These are phyloP conservation scores for Albophoma yamanashiensis DNA, from an alignment of 2,329 filamentous ascomycete species.

Conservation along the genomic window DNA sequence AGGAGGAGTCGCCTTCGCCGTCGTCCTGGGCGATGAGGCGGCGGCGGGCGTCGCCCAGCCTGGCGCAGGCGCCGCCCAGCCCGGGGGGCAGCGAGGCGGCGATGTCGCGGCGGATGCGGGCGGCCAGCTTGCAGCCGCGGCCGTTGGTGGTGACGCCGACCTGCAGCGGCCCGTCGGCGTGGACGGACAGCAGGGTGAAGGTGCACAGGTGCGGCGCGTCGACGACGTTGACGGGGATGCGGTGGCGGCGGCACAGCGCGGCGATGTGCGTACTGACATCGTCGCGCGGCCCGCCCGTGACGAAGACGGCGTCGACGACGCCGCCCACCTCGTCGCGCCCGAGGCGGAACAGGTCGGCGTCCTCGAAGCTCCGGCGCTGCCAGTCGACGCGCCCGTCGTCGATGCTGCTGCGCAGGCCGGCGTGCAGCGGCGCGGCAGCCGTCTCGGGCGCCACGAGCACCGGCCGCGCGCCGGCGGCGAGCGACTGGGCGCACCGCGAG, in stretches of 20 bases:
- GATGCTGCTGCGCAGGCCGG: slow-evolving; percentile 49
- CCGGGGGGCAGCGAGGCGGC: slow-evolving; percentile 65
- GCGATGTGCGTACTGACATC: slow-evolving; percentile 53
- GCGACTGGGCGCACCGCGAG: slow-evolving; percentile 66
- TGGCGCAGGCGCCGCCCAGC: slow-evolving; percentile 66
- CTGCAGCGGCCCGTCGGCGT: slow-evolving; percentile 84
- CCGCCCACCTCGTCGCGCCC: slow-evolving; percentile 69
- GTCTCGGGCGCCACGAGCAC: slow-evolving; percentile 65
- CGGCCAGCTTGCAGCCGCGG: slow-evolving; percentile 85
- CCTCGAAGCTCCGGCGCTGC: slow-evolving; percentile 55
- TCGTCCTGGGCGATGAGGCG: slow-evolving; percentile 69
- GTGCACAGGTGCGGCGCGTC: slow-evolving; percentile 81
- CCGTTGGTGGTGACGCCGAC: slow-evolving; percentile 94
- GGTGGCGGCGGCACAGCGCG: slow-evolving; percentile 60
- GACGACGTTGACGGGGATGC: slow-evolving; percentile 88
- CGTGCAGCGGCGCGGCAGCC: slow-evolving; percentile 46
- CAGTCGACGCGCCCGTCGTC: slow-evolving; percentile 57
- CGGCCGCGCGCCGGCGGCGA: slow-evolving; percentile 72
- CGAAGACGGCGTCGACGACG: slow-evolving; percentile 87
- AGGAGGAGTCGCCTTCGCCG: too few species aligned
- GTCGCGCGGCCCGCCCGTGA: slow-evolving; percentile 50
- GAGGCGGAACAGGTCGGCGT: slow-evolving; percentile 60
- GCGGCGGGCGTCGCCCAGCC: slow-evolving; percentile 62
- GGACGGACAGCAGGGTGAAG: slow-evolving; percentile 80
- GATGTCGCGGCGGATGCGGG: slow-evolving; percentile 80